Base-by-base conservation (phyloP, 768 basidiomycete genomes). In the Xerocomellus amylosporus region DNA sequence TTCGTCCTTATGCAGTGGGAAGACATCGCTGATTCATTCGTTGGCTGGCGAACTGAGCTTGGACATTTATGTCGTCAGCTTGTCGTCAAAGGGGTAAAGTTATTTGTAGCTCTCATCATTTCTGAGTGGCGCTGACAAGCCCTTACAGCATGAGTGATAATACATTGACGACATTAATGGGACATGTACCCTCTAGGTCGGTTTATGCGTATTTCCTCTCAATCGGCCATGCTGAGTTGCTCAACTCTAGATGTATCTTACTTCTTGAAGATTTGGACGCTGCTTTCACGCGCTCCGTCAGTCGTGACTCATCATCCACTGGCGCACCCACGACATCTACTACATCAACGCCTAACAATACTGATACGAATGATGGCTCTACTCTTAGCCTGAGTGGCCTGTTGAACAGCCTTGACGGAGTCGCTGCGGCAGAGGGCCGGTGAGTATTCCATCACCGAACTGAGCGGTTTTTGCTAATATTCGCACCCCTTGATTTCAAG, bases 241-340 rank as follows among this genome's bases (percentile, higher is more conserved):
- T 46, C 34, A 2, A 38, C 34, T 45, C 39, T 62, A 90, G 90
- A 77, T 93, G 90, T 78, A 92, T 96, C 56, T 79, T 96, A 63
- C 86, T 96, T 72, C 81, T 96, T 69, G 93, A 96, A 75, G 93
- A 96, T 78, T 81, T 96, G 62, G 91, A 93, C 69, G 91, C 91
- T 52, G 91, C 91, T 26, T 93, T 93, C 75, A 93, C 91, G 59
- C 87, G 89, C 46, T 87, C 86, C 51, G 86, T 92, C 67, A 87
- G 83, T 71, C 90, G 91, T 74, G 91, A 92, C 71, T 76, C 83
- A 43, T 80, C 73, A 14, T 91, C 90, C 10, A 93, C 91, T 22
- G 90, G 90, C 36, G 73, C 79, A 22, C 90, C 91, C 10, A 79
- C 82, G 37, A 71, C 74, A 17, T 60, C 79, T 15, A 67, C 75